Evolutionary conservation across 2,329 filamentous ascomycete species (phyloP).

Genomic region (Trichoderma guizhouense): DNA sequence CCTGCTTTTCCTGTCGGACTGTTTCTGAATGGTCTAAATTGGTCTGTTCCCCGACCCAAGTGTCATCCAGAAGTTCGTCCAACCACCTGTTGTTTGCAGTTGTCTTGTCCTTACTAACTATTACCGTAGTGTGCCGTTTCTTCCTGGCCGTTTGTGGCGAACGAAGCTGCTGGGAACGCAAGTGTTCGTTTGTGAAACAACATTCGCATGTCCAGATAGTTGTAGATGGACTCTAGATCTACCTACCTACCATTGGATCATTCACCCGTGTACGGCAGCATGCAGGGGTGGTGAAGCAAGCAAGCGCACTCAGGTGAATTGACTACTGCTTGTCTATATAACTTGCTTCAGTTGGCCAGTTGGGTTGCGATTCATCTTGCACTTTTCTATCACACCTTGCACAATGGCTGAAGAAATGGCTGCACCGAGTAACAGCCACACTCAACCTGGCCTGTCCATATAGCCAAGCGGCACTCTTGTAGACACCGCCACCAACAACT

Average conservation of each 20-base stretch:
- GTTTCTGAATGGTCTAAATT: too few species aligned
- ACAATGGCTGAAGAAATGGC: not conserved
- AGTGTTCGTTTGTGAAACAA: not conserved
- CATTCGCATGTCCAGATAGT: not conserved
- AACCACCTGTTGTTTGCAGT: not conserved
- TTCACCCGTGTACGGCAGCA: not conserved
- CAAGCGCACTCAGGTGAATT: not conserved
- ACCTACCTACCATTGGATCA: not conserved
- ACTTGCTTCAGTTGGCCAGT: not conserved
- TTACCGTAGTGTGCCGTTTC: not conserved
- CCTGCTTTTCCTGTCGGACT: too few species aligned
- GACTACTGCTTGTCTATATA: not conserved
- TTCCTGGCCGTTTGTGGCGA: not conserved
- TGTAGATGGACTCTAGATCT: not conserved
- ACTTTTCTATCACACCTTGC: not conserved
- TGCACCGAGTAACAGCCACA: not conserved
- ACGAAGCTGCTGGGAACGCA: not conserved
- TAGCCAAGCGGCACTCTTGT: not conserved
- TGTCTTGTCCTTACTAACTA: not conserved
- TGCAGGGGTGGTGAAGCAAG: not conserved
- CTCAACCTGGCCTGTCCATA: not conserved
- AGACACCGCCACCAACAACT: not conserved
- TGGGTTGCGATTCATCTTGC: not conserved
- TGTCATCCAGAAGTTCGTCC: not conserved
- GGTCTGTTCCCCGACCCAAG: not conserved